phyloP scores from a whole-genome alignment of 192 early-diverging fungal genomes.

The Paraglomus occultum region DNA sequence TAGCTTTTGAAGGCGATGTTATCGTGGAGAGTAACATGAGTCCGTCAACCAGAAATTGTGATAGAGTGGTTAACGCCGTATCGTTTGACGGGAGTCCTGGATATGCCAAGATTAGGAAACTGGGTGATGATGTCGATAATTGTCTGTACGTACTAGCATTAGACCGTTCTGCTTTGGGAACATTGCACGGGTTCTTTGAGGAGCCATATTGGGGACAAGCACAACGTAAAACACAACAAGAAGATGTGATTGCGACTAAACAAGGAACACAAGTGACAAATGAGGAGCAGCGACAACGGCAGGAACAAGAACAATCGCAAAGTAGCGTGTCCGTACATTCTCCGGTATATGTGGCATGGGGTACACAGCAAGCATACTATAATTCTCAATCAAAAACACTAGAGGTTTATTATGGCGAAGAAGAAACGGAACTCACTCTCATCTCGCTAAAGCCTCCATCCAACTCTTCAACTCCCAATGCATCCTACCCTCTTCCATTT shows the following conservation, averaged over 20 bases:
- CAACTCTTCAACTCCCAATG: slow-evolving; percentile 24
- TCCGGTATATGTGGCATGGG: slow-evolving; percentile 50
- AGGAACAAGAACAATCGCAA: not conserved
- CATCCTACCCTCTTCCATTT: slow-evolving; percentile 28
- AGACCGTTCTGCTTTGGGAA: slow-evolving; percentile 31
- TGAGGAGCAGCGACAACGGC: not conserved
- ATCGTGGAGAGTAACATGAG: slow-evolving; percentile 33
- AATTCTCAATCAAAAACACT: slow-evolving; percentile 28
- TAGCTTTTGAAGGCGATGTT: slow-evolving; percentile 57
- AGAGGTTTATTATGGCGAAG: slow-evolving; percentile 34
- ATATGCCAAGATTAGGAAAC: slow-evolving; percentile 9
- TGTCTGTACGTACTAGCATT: slow-evolving; percentile 36
- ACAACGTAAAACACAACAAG: not conserved
- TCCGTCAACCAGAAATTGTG: not conserved
- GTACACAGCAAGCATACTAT: slow-evolving; percentile 45
- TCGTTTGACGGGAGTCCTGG: slow-evolving; percentile 7
- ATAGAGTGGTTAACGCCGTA: not conserved
- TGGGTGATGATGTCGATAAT: not conserved
- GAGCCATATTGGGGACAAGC: slow-evolving; percentile 38
- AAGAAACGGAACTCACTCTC: slow-evolving; percentile 37
- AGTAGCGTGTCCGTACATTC: not conserved
- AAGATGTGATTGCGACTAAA: slow-evolving; percentile 31
- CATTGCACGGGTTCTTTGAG: slow-evolving; percentile 51
- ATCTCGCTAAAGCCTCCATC: slow-evolving; percentile 33
- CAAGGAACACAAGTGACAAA: slow-evolving; percentile 34